Evolutionary conservation across 345 rosid species (phyloP).

Genomic region (Salix brachista): DNA sequence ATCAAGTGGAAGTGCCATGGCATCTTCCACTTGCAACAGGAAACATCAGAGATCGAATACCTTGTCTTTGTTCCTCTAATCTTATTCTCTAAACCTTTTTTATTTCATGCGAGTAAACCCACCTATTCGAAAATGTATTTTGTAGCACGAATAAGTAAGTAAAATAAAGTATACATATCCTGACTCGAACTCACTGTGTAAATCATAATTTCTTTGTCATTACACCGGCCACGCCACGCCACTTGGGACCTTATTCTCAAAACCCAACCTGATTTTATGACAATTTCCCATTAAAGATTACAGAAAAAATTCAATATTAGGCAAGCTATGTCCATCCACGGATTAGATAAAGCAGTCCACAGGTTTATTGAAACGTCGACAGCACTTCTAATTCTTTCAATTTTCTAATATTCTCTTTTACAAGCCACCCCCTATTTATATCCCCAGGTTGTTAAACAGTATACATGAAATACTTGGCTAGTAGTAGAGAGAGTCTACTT

Average conservation of each 20-base stretch:
- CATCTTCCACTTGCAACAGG: slow-evolving; percentile 26
- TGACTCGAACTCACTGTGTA: fast-evolving
- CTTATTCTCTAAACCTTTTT: neutral
- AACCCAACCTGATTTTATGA: neutral
- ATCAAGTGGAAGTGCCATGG: slow-evolving; percentile 17
- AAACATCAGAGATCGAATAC: neutral
- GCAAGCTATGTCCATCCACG: slow-evolving; percentile 23
- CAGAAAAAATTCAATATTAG: neutral
- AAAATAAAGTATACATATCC: too few species aligned
- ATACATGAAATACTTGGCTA: slow-evolving; percentile 1
- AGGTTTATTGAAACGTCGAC: slow-evolving; percentile 18
- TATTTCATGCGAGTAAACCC: too few species aligned
- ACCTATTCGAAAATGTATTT: too few species aligned
- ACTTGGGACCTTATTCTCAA: neutral
- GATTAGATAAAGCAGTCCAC: slow-evolving; percentile 17
- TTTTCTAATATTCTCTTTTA: slow-evolving; percentile 19
- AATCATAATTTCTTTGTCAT: too few species aligned
- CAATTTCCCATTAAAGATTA: neutral
- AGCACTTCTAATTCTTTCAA: slow-evolving; percentile 18
- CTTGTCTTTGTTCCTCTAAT: slow-evolving; percentile 4
- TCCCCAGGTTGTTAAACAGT: slow-evolving; percentile 13
- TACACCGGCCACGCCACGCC: too few species aligned
- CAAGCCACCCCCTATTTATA: slow-evolving; percentile 32
- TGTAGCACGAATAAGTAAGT: too few species aligned
- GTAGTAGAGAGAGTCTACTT: neutral